Conservation (phyloP, 179 eudicot genomes). For the Amaranthus tricolor region DNA sequence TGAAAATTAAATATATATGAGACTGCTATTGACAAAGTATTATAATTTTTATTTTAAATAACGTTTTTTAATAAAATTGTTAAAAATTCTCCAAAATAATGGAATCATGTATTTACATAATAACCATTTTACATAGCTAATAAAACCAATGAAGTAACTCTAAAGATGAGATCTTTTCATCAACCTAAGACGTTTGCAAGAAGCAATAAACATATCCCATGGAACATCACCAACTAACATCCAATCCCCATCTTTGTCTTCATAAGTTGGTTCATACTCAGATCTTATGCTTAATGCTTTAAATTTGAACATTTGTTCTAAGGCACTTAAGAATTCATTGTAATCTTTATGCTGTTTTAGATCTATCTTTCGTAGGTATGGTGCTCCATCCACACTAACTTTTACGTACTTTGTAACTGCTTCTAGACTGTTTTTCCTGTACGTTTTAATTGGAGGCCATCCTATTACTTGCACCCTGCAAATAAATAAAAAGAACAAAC, state of each 20-base stretch:
- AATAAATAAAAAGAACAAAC: no score
- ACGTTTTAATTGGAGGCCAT: slow-evolving; percentile 44
- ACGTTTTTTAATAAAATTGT: no score
- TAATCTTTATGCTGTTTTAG: slow-evolving; percentile 30
- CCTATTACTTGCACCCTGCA: slow-evolving; percentile 42
- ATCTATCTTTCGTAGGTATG: slow-evolving; percentile 43
- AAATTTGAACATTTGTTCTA: slow-evolving; percentile 35
- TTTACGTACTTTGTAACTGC: slow-evolving; percentile 30
- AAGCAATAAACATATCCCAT: slow-evolving; percentile 36
- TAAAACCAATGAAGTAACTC: no score
- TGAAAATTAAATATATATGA: no score
- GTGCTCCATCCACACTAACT: slow-evolving; percentile 54
- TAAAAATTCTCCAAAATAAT: no score
- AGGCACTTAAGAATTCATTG: slow-evolving; percentile 26
- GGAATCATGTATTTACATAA: no score
- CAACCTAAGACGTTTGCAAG: slow-evolving; percentile 36
- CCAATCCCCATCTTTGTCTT: slow-evolving; percentile 44
- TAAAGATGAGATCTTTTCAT: slow-evolving; percentile 28
- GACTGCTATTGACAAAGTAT: no score
- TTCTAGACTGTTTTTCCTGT: slow-evolving; percentile 28
- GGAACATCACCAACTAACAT: slow-evolving; percentile 43
- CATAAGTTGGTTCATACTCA: slow-evolving; percentile 34
- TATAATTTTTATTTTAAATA: no score
- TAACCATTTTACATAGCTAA: no score
- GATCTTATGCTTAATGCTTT: slow-evolving; percentile 15